A percentile compares a stretch with the other conserved stretches of the same genome.
These are phyloP conservation scores for Porpolomopsis calyptriformis DNA, from an alignment of 768 basidiomycete species.

Conservation along the genomic window DNA sequence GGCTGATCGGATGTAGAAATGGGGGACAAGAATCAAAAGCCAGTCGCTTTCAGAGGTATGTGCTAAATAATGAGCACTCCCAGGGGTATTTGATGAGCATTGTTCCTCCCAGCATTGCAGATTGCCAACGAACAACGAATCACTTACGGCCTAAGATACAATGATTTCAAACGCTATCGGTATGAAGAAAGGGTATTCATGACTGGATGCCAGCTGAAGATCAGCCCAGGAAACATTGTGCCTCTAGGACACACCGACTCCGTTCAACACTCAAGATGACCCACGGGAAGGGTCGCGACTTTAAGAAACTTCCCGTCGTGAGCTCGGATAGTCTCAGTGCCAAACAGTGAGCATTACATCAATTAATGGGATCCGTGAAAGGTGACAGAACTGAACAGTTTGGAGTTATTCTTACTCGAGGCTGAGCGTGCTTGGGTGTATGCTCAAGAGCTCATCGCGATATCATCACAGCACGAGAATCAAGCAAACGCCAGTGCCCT, in stretches of 20 bases:
- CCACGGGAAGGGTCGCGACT: slow-evolving; percentile 82
- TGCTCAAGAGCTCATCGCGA: slow-evolving; percentile 63
- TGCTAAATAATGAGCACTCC: slow-evolving; percentile 7
- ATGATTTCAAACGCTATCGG: slow-evolving; percentile 82
- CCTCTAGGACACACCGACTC: slow-evolving; percentile 80
- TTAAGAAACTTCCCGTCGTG: slow-evolving; percentile 70
- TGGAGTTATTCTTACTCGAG: slow-evolving; percentile 80
- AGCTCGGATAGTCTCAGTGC: slow-evolving; percentile 64
- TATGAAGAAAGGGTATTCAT: slow-evolving; percentile 20
- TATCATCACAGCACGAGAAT: slow-evolving; percentile 42
- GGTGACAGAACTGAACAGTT: slow-evolving; percentile 28
- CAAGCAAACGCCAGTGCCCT: slow-evolving; percentile 42
- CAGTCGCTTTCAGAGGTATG: slow-evolving; percentile 1
- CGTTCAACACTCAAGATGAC: slow-evolving; percentile 77
- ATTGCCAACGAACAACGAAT: slow-evolving; percentile 82
- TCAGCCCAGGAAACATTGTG: slow-evolving; percentile 70
- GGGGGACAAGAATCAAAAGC: background rate
- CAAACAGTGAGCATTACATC: slow-evolving; percentile 56
- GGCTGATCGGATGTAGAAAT: background rate
- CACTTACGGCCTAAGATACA: slow-evolving; percentile 84
- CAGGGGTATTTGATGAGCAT: too few relatives aligned
- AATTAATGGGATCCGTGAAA: slow-evolving; percentile 5
- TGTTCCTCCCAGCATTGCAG: slow-evolving; percentile 55
- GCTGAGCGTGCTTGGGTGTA: slow-evolving; percentile 89
- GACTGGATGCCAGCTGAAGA: background rate